Percentiles rank a stretch among this genome's conserved stretches.
Conservation (phyloP, 768 basidiomycete genomes). For the Boletus pseudopeckii region DNA sequence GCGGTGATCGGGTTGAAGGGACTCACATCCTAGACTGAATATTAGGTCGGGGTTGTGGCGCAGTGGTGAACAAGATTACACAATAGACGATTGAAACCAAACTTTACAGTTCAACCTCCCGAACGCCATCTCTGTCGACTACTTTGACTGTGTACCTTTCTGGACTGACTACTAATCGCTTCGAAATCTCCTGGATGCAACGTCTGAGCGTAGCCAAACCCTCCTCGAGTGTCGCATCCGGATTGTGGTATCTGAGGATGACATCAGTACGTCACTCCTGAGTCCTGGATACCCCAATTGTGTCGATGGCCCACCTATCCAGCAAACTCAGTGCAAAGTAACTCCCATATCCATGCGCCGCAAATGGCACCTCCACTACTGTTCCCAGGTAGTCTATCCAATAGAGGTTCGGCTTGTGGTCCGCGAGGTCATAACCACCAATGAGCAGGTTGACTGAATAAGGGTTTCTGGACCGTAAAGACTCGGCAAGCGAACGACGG, state of each 20-base stretch:
- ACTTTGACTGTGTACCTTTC: slow-evolving; percentile 86
- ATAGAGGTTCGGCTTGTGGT: slow-evolving; percentile 72
- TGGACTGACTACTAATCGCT: slow-evolving; percentile 75
- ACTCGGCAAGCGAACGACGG: slow-evolving; percentile 83
- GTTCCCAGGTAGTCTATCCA: slow-evolving; percentile 98
- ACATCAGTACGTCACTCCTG: not conserved
- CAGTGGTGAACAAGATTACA: slow-evolving; percentile 2
- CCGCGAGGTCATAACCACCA: slow-evolving; percentile 86
- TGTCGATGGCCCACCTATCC: slow-evolving; percentile 58
- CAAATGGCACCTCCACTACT: slow-evolving; percentile 83
- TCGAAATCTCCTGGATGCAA: slow-evolving; percentile 86
- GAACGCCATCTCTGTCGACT: slow-evolving; percentile 87
- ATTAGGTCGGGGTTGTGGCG: not conserved
- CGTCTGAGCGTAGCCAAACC: slow-evolving; percentile 80
- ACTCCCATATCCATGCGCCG: slow-evolving; percentile 91
- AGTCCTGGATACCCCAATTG: not conserved
- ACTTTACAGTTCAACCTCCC: slow-evolving; percentile 68
- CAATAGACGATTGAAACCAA: not conserved
- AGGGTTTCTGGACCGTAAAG: slow-evolving; percentile 80
- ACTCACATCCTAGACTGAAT: slow-evolving; percentile 20
- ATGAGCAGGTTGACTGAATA: slow-evolving; percentile 92
- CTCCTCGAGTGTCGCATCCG: slow-evolving; percentile 79
- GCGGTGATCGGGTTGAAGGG: slow-evolving; percentile 46
- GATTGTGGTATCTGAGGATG: slow-evolving; percentile 76
- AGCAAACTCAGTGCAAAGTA: slow-evolving; percentile 92